These are phyloP conservation scores for Kwoniella bestiolae DNA, from an alignment of 768 basidiomycete species.

Conservation along the genomic window DNA sequence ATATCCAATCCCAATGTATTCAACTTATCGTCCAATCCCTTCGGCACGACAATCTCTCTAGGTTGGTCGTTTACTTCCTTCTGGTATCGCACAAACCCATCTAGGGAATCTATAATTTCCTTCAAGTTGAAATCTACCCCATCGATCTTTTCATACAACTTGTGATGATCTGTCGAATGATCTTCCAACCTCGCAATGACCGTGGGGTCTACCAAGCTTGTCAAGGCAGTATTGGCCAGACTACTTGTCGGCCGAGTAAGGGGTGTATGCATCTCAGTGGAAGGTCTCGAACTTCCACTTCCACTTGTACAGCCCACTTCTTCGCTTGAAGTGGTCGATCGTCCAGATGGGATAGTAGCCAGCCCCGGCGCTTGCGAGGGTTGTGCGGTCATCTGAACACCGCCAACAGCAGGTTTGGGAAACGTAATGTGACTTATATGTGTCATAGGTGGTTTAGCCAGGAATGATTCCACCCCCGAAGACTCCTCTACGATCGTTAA, in stretches of 20 bases:
- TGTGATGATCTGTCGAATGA: constrained; percentile 37
- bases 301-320: not conserved
- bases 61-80: constrained; percentile 1
- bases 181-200: constrained; percentile 39
- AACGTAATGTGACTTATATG: constrained; percentile 50
- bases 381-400: constrained; percentile 18
- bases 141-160: constrained; percentile 34
- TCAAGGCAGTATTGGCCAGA: constrained; percentile 8
- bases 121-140: constrained; percentile 35
- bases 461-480: constrained; percentile 10
- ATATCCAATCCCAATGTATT: constrained; percentile 41
- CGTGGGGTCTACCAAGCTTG: constrained; percentile 25
- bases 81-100: constrained; percentile 6
- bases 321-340: constrained; percentile 15
- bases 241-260: constrained; percentile 22
- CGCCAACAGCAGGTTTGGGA: constrained; percentile 45
- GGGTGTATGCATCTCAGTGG: constrained; percentile 26
- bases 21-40: constrained; percentile 34
- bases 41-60: constrained; percentile 3
- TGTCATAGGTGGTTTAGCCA: constrained; percentile 26
- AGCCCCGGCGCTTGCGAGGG: constrained; percentile 9
- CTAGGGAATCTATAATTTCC: constrained; percentile 29
- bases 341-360: constrained; percentile 20
- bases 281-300: not conserved
- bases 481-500: constrained; percentile 30